A percentile compares a stretch with the other conserved stretches of the same genome.
Conservation (phyloP, 2,329 filamentous ascomycete species). For the Geosmithia putterillii region DNA sequence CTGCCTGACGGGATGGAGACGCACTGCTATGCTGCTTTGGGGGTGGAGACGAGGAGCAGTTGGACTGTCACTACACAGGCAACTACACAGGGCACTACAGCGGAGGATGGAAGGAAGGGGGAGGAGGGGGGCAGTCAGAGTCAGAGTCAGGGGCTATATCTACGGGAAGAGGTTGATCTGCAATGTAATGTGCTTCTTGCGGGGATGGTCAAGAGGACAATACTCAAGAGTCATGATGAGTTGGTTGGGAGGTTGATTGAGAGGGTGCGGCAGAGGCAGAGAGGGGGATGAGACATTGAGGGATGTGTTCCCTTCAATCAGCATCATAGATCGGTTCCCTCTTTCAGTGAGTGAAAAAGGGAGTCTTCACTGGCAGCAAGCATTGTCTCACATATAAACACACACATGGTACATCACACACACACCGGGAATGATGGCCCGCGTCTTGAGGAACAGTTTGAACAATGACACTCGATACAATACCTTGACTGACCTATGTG, state of each 20-base stretch:
- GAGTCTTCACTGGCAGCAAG: no score
- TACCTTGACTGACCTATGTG: no score
- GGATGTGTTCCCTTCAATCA: no score
- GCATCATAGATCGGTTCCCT: not conserved
- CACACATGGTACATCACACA: no score
- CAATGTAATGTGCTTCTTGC: constrained; percentile 67
- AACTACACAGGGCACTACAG: no score
- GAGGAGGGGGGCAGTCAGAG: no score
- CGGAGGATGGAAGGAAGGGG: no score
- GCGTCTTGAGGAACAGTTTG: no score
- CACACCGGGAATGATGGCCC: no score
- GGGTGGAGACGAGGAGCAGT: constrained; percentile 65
- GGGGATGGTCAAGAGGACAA: constrained; percentile 68
- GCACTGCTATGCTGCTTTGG: constrained; percentile 72
- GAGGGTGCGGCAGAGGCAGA: not conserved
- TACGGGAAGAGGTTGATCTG: constrained; percentile 76
- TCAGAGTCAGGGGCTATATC: constrained; percentile 47
- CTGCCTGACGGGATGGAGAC: constrained; percentile 63
- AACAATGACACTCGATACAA: no score
- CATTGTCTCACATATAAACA: no score
- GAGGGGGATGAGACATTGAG: not conserved
- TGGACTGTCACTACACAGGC: constrained; percentile 61
- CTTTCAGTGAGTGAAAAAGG: no score
- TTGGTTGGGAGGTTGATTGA: constrained; percentile 51
- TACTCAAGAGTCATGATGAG: constrained; percentile 61